Evolutionary conservation across 2,329 filamentous ascomycete species (phyloP), one percentile per base, ranked within the genome.

Genomic region (Colletotrichum truncatum): DNA sequence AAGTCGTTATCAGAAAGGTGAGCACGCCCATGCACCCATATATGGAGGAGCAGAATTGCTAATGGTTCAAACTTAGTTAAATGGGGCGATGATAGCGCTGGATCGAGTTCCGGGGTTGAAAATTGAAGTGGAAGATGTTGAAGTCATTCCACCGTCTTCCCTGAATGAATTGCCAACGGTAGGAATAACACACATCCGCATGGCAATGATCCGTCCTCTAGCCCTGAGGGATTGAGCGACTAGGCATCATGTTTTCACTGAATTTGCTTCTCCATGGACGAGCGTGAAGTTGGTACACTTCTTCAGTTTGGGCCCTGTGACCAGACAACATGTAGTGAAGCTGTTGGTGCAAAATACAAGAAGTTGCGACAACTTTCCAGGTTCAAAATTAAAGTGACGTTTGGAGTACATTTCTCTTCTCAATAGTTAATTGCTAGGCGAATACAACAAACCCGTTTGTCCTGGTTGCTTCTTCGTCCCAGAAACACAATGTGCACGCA

Each of bases 1-100:
- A 75, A 51, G 70, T 79, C 16, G 71, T 75, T 56, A 76, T 81
- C 45, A 63, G 71, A 54, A 77, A 76, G 67, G 76, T 78, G 68
- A 36, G 70, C 58, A 25, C 14, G 8, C 11, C 16, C 23, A 36
- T 54, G 54, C 14, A n/a, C n/a, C 25, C 46, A 16, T 11, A 49
- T 14, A 12, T 23, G 36, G 32, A 12, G 18, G 16, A 64, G 55
- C 14, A 16, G 11, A 23, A 30, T 60, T 11, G 26, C 59, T 62
- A 26, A 53, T 48, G 26, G n/a, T 38, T 30, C n/a, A n/a, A n/a
- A 16, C 9, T 7, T 36, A 79, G 78, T 64, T 69, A 9, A 72
- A 82, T 18, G 79, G 77, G 14, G 71, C 70, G 8, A 48, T 38
- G 2, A 71, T 77, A 21, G 68, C 76, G 4, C 41, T 71, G 16